Conservation (phyloP, 2,329 filamentous ascomycete species). For the Apiospora aurea region DNA sequence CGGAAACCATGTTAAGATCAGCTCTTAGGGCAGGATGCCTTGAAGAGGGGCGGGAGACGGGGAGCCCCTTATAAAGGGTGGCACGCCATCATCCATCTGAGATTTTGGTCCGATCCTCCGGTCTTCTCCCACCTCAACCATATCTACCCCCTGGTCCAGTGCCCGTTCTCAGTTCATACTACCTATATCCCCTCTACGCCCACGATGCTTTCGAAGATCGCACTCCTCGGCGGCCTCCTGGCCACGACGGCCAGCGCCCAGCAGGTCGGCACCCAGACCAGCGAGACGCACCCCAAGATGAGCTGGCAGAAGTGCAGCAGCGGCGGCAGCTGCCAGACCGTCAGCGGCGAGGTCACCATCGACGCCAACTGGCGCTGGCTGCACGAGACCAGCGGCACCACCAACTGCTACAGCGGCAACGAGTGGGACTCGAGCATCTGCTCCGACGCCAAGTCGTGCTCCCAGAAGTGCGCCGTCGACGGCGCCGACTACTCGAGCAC, state of each 20-base stretch:
- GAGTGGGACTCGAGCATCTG: slow-evolving; percentile 45
- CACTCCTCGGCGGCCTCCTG: slow-evolving; percentile 43
- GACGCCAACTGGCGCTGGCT: slow-evolving; percentile 62
- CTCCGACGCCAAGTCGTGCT: slow-evolving; percentile 46
- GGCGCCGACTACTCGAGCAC: slow-evolving; percentile 52
- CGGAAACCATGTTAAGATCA: not conserved
- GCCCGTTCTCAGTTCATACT: not conserved
- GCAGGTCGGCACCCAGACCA: slow-evolving; percentile 46
- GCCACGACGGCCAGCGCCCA: slow-evolving; percentile 47
- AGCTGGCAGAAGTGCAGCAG: slow-evolving; percentile 54
- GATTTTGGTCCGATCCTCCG: slow-evolving; percentile 4
- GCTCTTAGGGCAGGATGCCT: not conserved
- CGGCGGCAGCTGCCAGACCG: slow-evolving; percentile 50
- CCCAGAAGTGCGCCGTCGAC: slow-evolving; percentile 51
- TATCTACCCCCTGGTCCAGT: not conserved
- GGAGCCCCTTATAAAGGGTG: not conserved
- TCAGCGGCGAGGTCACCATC: slow-evolving; percentile 52
- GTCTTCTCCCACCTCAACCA: slow-evolving; percentile 16
- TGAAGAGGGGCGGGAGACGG: not conserved
- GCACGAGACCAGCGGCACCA: slow-evolving; percentile 48
- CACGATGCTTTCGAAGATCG: slow-evolving; percentile 37
- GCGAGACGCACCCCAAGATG: slow-evolving; percentile 54
- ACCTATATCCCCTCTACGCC: too few species aligned
- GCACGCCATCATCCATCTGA: not conserved
- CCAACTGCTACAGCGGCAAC: slow-evolving; percentile 58